These are phyloP conservation scores for Fusarium lyarnte DNA, from an alignment of 2,329 filamentous ascomycete species.

Conservation along the genomic window DNA sequence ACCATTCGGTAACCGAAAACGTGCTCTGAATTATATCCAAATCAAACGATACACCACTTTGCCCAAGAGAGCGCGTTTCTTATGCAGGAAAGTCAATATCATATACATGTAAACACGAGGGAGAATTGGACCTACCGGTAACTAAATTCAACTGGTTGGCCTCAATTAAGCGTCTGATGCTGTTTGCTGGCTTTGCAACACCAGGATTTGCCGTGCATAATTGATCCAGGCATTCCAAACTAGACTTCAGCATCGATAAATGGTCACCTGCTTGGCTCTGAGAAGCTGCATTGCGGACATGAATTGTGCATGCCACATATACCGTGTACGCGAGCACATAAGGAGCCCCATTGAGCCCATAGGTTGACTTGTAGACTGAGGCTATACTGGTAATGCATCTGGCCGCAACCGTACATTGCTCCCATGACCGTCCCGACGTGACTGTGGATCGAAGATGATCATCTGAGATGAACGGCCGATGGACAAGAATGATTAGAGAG, in stretches of 20 bases:
- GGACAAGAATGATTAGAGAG: not conserved
- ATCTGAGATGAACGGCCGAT: constrained; percentile 13
- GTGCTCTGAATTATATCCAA: not conserved
- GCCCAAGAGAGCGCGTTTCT: not conserved
- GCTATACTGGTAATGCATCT: constrained; percentile 4
- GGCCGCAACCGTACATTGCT: constrained; percentile 3
- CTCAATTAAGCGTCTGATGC: not conserved
- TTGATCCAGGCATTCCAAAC: constrained; percentile 2
- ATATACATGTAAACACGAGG: fast-evolving
- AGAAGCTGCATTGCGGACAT: constrained; percentile 6
- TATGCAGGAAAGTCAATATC: not conserved
- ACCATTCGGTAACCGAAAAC: not conserved
- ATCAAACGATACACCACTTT: not conserved
- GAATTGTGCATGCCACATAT: constrained; percentile 11
- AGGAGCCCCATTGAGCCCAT: not conserved
- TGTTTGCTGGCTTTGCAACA: not conserved
- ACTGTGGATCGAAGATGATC: not conserved
- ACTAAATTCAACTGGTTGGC: not conserved
- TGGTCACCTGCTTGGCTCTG: not conserved
- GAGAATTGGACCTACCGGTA: not conserved
- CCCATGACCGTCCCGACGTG: not conserved
- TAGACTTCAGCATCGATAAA: not conserved
- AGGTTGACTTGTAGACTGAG: not conserved
- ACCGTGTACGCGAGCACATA: constrained; percentile 8
- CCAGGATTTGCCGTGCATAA: not conserved